These are phyloP conservation scores for Petasospora fabianii DNA, from an alignment of 1,139 yeast species.

Conservation along the genomic window DNA sequence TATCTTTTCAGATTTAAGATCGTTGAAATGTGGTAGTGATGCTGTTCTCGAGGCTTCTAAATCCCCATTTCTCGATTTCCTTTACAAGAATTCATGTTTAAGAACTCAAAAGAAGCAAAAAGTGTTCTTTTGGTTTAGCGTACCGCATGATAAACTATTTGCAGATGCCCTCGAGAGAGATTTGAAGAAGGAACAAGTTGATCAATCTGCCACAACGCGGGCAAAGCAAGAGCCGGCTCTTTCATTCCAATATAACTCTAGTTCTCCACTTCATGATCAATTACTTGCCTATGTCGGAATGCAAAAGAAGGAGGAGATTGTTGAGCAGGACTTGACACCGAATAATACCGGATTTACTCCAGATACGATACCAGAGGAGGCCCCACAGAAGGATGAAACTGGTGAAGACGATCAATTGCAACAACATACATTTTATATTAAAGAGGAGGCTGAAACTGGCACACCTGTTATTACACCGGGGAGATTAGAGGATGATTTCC, in stretches of 20 bases:
- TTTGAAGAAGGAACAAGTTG: constrained; percentile 65
- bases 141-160: constrained; percentile 89
- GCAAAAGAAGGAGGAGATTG: constrained; percentile 28
- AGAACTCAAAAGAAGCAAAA: constrained; percentile 96
- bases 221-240: constrained; percentile 60
- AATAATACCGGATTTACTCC: no score
- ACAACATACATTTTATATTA: constrained; percentile 21
- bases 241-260: constrained; percentile 53
- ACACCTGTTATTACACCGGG: constrained; percentile 22
- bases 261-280: constrained; percentile 43
- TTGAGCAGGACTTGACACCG: constrained; percentile 1
- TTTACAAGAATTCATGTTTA: constrained; percentile 82
- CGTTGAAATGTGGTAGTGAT: constrained; percentile 81
- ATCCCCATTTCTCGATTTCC: constrained; percentile 78
- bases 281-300: constrained; percentile 43
- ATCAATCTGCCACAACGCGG: constrained; percentile 57
- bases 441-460: constrained; percentile 19
- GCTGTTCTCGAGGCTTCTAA: constrained; percentile 88
- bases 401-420: constrained; percentile 1
- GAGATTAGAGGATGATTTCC: constrained; percentile 59
- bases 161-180: constrained; percentile 94
- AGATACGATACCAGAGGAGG: constrained; percentile 7
- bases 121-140: constrained; percentile 95
- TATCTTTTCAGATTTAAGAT: constrained; percentile 83
- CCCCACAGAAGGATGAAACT: constrained; percentile 2